Percentiles rank a stretch among this genome's conserved stretches.
phyloP scores from a whole-genome alignment of 179 eudicot genomes.

The Actinidia chinensis region DNA sequence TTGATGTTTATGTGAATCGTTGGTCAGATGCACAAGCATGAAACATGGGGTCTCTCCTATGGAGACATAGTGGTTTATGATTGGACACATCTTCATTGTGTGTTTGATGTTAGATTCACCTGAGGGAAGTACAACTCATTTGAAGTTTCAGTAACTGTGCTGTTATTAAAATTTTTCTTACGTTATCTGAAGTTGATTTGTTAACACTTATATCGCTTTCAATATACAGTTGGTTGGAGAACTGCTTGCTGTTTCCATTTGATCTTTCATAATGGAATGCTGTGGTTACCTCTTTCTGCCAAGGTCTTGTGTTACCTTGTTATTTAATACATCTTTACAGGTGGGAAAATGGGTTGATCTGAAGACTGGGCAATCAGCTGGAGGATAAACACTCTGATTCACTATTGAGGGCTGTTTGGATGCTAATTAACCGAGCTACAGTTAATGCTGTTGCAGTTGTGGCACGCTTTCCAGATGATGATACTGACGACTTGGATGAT shows the following conservation, averaged over 20 bases:
- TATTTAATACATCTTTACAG: constrained; percentile 28
- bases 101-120: neutral
- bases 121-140: constrained; percentile 1
- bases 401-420: constrained; percentile 68
- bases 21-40: neutral
- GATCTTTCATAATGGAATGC: neutral
- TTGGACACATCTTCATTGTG: neutral
- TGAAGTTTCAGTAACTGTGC: neutral
- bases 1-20: neutral
- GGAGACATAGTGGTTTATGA: neutral
- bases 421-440: constrained; percentile 48
- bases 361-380: constrained; percentile 76
- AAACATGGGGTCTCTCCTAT: neutral
- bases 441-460: constrained; percentile 91
- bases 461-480: constrained; percentile 93
- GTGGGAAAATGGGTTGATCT: constrained; percentile 86
- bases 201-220: neutral
- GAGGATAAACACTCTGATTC: constrained; percentile 83
- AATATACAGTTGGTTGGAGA: neutral
- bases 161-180: neutral
- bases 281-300: constrained; percentile 2
- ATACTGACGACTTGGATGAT: constrained; percentile 54
- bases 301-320: neutral
- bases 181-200: neutral
- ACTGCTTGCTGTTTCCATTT: neutral